phyloP scores from a whole-genome alignment of 768 basidiomycete species.

The Russula compacta region DNA sequence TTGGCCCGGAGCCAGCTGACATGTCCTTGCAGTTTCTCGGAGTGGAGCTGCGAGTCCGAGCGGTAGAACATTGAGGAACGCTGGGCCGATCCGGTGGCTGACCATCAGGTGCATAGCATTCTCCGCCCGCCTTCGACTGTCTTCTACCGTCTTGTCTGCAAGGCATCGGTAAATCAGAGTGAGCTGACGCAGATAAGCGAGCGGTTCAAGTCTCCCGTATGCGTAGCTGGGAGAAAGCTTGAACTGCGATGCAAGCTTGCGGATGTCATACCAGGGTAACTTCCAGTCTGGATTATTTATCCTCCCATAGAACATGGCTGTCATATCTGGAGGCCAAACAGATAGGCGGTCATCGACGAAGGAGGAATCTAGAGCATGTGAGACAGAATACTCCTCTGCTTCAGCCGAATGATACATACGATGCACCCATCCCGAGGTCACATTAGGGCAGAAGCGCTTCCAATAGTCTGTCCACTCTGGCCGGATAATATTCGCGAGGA shows the following conservation, averaged over 20 bases:
- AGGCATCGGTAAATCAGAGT: conserved; percentile 50
- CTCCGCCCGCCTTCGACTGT: conserved; percentile 58
- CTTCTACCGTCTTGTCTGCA: conserved; percentile 41
- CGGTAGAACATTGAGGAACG: conserved; percentile 49
- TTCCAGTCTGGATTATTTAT: conserved; percentile 61
- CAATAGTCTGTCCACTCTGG: conserved; percentile 92
- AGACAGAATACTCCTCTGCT: conserved; percentile 6
- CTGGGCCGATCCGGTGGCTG: conserved; percentile 34
- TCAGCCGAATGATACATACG: conserved; percentile 14
- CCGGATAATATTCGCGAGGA: conserved; percentile 51
- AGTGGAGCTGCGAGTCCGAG: conserved; percentile 70
- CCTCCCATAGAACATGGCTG: conserved; percentile 49
- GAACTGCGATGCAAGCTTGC: conserved; percentile 38
- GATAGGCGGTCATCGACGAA: conserved; percentile 63
- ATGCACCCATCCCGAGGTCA: conserved; percentile 45
- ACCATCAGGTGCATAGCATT: conserved; percentile 52
- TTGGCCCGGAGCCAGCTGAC: conserved; percentile 67
- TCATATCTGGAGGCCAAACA: conserved; percentile 70
- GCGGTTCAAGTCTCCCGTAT: conserved; percentile 54
- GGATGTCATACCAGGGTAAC: conserved; percentile 35
- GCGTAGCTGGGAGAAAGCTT: conserved; percentile 46
- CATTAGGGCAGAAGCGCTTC: conserved; percentile 69
- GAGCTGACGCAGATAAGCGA: conserved; percentile 44
- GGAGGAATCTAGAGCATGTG: conserved; percentile 23
- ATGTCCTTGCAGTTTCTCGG: conserved; percentile 75